Percentiles rank a stretch among this genome's conserved stretches.
These are phyloP conservation scores for Leccinellum luteum DNA, from an alignment of 768 basidiomycete genomes.

Conservation along the genomic window DNA sequence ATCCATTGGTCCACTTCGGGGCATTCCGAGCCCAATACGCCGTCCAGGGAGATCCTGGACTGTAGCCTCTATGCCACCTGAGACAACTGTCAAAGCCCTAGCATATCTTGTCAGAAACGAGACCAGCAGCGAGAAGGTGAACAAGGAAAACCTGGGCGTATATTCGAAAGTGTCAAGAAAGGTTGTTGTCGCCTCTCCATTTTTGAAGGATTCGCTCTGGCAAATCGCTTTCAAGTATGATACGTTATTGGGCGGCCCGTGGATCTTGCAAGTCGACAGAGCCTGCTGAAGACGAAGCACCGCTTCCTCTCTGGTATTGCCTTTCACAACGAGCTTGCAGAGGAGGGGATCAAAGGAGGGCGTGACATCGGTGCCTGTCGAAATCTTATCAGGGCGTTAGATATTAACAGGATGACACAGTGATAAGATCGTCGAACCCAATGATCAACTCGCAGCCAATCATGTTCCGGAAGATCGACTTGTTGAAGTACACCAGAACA, in stretches of 20 bases:
- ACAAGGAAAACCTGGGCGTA: conserved; percentile 35
- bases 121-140: background rate
- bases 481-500: conserved; percentile 60
- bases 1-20: conserved; percentile 66
- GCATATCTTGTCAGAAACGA: background rate
- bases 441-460: conserved; percentile 60
- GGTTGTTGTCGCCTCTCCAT: conserved; percentile 46
- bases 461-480: conserved; percentile 40
- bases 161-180: conserved; percentile 48
- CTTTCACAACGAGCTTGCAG: conserved; percentile 58
- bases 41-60: conserved; percentile 57
- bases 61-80: conserved; percentile 53
- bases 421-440: conserved; percentile 41
- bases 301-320: conserved; percentile 43
- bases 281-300: conserved; percentile 40
- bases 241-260: conserved; percentile 62
- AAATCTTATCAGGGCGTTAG: conserved; percentile 32
- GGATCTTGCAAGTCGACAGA: conserved; percentile 41
- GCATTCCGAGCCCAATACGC: conserved; percentile 53
- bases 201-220: conserved; percentile 35
- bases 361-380: conserved; percentile 50
- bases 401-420: background rate
- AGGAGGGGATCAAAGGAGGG: conserved; percentile 58
- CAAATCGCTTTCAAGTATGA: conserved; percentile 48
- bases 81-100: conserved; percentile 53